A percentile compares a stretch with the other conserved stretches of the same genome.
These are phyloP conservation scores for Apiospora sp. DNA, from an alignment of 2,329 filamentous ascomycete genomes.

Conservation along the genomic window DNA sequence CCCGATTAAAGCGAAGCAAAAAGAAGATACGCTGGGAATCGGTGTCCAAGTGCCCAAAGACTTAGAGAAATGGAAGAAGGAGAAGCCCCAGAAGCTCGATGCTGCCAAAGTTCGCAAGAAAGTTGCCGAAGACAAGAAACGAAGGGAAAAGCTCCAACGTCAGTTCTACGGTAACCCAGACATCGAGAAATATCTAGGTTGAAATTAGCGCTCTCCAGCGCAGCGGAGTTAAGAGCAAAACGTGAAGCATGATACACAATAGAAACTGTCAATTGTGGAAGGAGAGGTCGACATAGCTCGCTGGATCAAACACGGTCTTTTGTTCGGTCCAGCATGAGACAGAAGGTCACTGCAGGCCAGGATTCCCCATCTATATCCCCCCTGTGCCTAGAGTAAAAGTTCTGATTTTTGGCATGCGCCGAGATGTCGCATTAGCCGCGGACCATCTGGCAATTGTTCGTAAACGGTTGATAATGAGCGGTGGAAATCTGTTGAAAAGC, in stretches of 20 bases:
- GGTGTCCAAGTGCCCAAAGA: constrained; percentile 60
- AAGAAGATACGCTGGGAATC: constrained; percentile 78
- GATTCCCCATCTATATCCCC: not conserved
- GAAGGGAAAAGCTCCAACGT: constrained; percentile 68
- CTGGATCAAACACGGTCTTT: not conserved
- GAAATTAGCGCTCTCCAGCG: not conserved
- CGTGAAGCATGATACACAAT: not conserved
- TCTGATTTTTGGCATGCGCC: not conserved
- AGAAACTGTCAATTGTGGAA: not conserved
- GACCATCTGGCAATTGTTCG: not conserved
- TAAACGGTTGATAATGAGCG: not conserved
- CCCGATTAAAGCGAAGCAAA: constrained; percentile 76
- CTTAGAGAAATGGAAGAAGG: constrained; percentile 48
- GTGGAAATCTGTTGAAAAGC: not conserved
- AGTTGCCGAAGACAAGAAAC: constrained; percentile 68
- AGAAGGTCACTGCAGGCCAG: not conserved
- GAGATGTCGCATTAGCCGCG: not conserved
- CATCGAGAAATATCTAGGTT: constrained; percentile 75
- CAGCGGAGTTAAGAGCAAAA: not conserved
- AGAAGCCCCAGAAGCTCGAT: constrained; percentile 62
- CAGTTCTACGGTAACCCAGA: constrained; percentile 81
- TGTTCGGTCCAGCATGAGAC: not conserved
- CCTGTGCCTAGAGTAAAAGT: not conserved
- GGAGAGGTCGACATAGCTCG: not conserved
- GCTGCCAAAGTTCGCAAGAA: constrained; percentile 74